Base-by-base conservation (phyloP, 2,329 filamentous ascomycete species). In the Sporothrix phasma region DNA sequence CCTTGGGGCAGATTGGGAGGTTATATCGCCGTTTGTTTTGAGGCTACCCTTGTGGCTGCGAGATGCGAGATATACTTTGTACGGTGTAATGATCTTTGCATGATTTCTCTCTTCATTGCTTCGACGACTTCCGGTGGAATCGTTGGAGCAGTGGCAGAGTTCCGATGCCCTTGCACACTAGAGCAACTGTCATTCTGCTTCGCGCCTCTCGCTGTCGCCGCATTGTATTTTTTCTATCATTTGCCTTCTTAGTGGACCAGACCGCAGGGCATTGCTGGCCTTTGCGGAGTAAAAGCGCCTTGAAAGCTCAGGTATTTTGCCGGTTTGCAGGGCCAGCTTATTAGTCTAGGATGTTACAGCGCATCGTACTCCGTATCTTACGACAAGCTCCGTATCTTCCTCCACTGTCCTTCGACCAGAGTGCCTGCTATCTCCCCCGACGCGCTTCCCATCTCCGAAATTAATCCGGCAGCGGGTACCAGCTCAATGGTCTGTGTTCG, bases 121-220 rank as follows among this genome's bases (percentile, higher is more conserved):
- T 58, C 26, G 51, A 41, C 11, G n/a, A n/a, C 37, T 61, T 47
- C 58, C 58, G 31, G 31, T 61, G 58, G 58, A 46, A 61, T 47
- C 58, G 58, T n/a, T n/a, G 58, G 26, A 47, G 17, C 24, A 22
- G 6, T 19, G n/a, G 10, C 34, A n/a, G 17, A 22, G 22, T 51
- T 53, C 60, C 60, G 60, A 62, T 6, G 15, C 19, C 31, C 13
- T 34, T 47, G 58, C 17, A 19, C 7, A 43, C 8, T n/a, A 31
- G 37, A 29, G 15, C 43, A 22, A 22, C 26, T 17, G 19, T 15
- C 17, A n/a, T 13, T 31, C 11, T 46, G 26, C 24, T 11, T 43
- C 17, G 17, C 41, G 22, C 29, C 58, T 24, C 8, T 26, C 47
- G 29, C 17, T 41, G 60, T 53, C 17, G 34, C 37, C 54, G 37